phyloP scores from a whole-genome alignment of 1,284 basidiomycete genomes.

The Anthracocystis setariae region DNA sequence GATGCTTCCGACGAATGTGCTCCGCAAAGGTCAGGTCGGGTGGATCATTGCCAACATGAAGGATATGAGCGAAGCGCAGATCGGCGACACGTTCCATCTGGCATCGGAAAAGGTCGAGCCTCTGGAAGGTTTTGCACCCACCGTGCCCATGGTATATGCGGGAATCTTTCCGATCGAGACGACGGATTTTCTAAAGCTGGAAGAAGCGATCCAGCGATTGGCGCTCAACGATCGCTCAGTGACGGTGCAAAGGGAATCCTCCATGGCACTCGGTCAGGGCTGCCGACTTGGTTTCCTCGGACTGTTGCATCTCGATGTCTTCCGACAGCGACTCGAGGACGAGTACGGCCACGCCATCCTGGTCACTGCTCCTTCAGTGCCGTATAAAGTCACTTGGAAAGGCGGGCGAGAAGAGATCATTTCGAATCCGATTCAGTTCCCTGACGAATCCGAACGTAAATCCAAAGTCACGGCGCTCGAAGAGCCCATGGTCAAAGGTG shows the following conservation, averaged over 20 bases:
- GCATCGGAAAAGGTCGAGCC: conserved; percentile 81
- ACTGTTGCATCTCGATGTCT: conserved; percentile 96
- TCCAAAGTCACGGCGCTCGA: conserved; percentile 47
- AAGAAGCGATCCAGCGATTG: conserved; percentile 93
- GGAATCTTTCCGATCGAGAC: conserved; percentile 94
- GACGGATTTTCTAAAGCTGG: conserved; percentile 89
- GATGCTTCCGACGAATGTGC: conserved; percentile 67
- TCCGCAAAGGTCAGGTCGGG: conserved; percentile 90
- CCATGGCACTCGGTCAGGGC: conserved; percentile 92
- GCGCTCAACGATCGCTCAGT: conserved; percentile 87
- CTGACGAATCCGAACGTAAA: conserved; percentile 57
- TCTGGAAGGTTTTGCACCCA: conserved; percentile 89
- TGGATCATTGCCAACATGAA: conserved; percentile 87
- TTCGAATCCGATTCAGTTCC: conserved; percentile 64
- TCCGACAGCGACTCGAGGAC: conserved; percentile 93
- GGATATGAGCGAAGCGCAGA: conserved; percentile 91
- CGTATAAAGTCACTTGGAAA: conserved; percentile 59
- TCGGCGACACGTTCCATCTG: conserved; percentile 91
- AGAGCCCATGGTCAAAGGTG: conserved; percentile 63
- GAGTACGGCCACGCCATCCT: conserved; percentile 75
- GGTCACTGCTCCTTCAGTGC: conserved; percentile 65
- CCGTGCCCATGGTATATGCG: conserved; percentile 97
- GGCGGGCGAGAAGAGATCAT: conserved; percentile 53
- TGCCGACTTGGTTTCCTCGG: conserved; percentile 94
- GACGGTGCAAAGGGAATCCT: conserved; percentile 89